Conservation (phyloP, 2,329 filamentous ascomycete genomes). For the Phoma sp. region DNA sequence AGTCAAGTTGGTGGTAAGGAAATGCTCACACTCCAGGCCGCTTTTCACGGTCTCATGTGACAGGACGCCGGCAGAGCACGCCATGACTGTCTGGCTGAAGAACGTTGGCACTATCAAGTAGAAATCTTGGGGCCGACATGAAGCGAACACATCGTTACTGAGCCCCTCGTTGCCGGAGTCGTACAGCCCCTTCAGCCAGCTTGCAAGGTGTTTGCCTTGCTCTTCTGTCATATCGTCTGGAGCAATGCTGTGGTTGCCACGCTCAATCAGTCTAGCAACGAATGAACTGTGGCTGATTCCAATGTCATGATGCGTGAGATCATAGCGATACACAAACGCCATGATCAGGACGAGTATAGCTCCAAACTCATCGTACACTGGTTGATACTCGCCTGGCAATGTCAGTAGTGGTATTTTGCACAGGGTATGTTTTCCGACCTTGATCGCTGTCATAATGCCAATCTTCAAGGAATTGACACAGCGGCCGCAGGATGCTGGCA, state of each 20-base stretch:
- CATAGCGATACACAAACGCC: conserved; percentile 78
- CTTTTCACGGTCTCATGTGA: conserved; percentile 73
- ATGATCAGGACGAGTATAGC: conserved; percentile 75
- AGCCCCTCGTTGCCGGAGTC: conserved; percentile 71
- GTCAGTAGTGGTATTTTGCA: conserved; percentile 19
- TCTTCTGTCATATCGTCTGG: conserved; percentile 70
- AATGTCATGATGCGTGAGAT: conserved; percentile 68
- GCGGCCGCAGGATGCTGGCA: conserved; percentile 70
- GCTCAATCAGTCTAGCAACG: conserved; percentile 68
- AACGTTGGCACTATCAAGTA: conserved; percentile 78
- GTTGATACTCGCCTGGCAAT: conserved; percentile 73
- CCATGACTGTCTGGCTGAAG: conserved; percentile 76
- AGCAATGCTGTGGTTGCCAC: conserved; percentile 63
- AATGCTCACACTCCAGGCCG: conserved; percentile 73
- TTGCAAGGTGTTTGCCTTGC: conserved; percentile 68
- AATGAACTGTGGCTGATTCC: conserved; percentile 71
- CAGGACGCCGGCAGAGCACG: conserved; percentile 69
- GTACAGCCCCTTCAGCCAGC: conserved; percentile 81
- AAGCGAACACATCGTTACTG: conserved; percentile 80
- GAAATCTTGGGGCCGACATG: conserved; percentile 82
- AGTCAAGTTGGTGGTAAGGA: neutral
- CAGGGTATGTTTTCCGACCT: conserved; percentile 43
- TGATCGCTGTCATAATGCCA: conserved; percentile 86
- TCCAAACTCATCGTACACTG: conserved; percentile 85
- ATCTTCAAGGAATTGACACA: conserved; percentile 77